Evolutionary conservation across 1,284 basidiomycete species (phyloP).

Genomic region (Neonothopanus nambi): DNA sequence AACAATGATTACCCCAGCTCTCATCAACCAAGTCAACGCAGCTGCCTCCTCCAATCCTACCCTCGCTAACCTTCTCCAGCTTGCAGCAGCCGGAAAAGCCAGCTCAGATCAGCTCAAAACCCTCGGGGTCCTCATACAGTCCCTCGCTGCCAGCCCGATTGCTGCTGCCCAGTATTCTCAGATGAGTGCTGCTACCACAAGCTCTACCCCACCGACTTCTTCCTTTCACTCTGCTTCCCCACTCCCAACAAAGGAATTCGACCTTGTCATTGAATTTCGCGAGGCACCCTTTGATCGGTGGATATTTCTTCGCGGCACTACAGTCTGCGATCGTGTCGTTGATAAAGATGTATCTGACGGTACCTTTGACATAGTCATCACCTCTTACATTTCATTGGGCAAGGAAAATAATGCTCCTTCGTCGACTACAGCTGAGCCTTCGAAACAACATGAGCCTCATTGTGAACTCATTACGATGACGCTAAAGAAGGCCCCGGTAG

Average conservation of each 20-base stretch:
- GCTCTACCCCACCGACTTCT: not conserved
- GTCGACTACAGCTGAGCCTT: not conserved
- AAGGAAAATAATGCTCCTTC: not conserved
- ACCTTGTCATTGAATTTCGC: constrained; percentile 68
- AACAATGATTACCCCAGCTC: constrained; percentile 49
- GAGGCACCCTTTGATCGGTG: constrained; percentile 62
- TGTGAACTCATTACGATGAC: constrained; percentile 45
- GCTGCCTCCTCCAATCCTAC: constrained; percentile 65
- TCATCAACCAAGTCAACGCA: constrained; percentile 63
- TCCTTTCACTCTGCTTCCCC: constrained; percentile 19
- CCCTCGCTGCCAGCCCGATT: constrained; percentile 35
- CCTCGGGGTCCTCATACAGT: constrained; percentile 64
- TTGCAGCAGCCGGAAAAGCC: constrained; percentile 59
- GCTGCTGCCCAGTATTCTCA: constrained; percentile 5
- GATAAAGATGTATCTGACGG: constrained; percentile 15
- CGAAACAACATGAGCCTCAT: not conserved
- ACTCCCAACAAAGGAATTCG: constrained; percentile 50
- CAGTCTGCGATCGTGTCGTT: constrained; percentile 41
- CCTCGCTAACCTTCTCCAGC: constrained; percentile 60
- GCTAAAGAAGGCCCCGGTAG: constrained; percentile 43
- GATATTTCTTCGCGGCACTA: constrained; percentile 61
- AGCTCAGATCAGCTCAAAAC: constrained; percentile 62
- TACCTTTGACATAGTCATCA: constrained; percentile 38
- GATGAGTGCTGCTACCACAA: not conserved
- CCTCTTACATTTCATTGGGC: constrained; percentile 36